Percentiles rank a stretch among this genome's conserved stretches.
These are phyloP conservation scores for Beauveria brongniartii DNA, from an alignment of 2,329 filamentous ascomycete species.

Conservation along the genomic window DNA sequence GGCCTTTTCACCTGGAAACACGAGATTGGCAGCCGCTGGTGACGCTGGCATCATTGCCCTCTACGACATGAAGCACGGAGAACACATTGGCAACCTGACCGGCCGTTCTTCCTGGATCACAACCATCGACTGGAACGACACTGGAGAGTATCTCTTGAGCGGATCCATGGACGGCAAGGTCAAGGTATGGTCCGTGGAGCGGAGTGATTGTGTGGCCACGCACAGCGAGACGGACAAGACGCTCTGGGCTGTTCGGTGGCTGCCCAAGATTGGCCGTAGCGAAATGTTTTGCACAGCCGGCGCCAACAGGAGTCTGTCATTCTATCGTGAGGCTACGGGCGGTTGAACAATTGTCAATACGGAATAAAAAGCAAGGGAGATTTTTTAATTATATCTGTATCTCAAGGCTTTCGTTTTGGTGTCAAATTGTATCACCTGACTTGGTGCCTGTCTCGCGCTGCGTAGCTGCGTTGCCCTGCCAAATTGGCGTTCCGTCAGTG, in stretches of 20 bases:
- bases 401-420: neutral
- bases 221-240: slow-evolving; percentile 84
- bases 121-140: slow-evolving; percentile 85
- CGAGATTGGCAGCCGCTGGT: slow-evolving; percentile 79
- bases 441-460: slow-evolving; percentile 34
- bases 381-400: neutral
- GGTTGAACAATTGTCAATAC: slow-evolving; percentile 18
- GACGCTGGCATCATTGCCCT: slow-evolving; percentile 83
- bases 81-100: slow-evolving; percentile 78
- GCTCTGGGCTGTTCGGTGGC: slow-evolving; percentile 77
- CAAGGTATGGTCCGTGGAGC: slow-evolving; percentile 91
- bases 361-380: neutral
- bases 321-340: slow-evolving; percentile 79
- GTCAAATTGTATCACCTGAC: slow-evolving; percentile 35
- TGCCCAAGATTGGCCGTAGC: slow-evolving; percentile 61
- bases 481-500: slow-evolving; percentile 22
- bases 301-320: slow-evolving; percentile 65
- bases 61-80: slow-evolving; percentile 86
- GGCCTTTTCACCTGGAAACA: slow-evolving; percentile 79
- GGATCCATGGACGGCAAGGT: slow-evolving; percentile 88
- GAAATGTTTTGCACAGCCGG: slow-evolving; percentile 74
- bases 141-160: slow-evolving; percentile 83
- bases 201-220: slow-evolving; percentile 78
- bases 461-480: slow-evolving; percentile 46
- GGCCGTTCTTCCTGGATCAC: slow-evolving; percentile 85